Evolutionary conservation across 208 protist species (phyloP).

Genomic region (Trypanosoma grayi): DNA sequence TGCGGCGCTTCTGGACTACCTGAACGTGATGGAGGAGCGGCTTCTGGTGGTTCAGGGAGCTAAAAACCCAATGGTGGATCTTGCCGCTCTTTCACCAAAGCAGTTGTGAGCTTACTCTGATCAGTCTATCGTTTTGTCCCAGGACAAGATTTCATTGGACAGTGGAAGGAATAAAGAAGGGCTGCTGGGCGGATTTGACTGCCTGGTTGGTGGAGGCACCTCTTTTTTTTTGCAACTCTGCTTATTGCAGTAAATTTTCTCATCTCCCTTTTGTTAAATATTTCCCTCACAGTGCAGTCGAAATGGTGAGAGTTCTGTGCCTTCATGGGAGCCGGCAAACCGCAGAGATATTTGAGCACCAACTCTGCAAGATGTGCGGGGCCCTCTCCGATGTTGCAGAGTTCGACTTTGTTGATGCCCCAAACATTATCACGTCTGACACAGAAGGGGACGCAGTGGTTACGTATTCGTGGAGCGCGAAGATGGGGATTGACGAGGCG

Average conservation of each 20-base stretch:
- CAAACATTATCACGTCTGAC: conserved; percentile 40
- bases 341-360: conserved; percentile 79
- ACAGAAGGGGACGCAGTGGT: conserved; percentile 42
- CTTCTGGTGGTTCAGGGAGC: conserved; percentile 5
- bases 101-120: no score
- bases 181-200: not conserved
- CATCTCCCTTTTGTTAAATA: not conserved
- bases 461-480: conserved; percentile 59
- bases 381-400: conserved; percentile 36
- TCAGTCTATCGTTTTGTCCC: no score
- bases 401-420: conserved; percentile 65
- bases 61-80: not conserved
- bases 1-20: conserved; percentile 32
- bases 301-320: conserved; percentile 60
- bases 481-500: conserved; percentile 2
- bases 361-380: conserved; percentile 54
- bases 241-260: not conserved
- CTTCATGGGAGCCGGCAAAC: conserved; percentile 82
- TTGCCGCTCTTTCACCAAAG: no score
- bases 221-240: conserved; percentile 11
- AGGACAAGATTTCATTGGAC: no score
- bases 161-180: not conserved
- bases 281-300: not conserved
- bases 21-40: conserved; percentile 27
- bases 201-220: not conserved